phyloP scores from a whole-genome alignment of 2,329 filamentous ascomycete species.

The Alternaria arborescens region DNA sequence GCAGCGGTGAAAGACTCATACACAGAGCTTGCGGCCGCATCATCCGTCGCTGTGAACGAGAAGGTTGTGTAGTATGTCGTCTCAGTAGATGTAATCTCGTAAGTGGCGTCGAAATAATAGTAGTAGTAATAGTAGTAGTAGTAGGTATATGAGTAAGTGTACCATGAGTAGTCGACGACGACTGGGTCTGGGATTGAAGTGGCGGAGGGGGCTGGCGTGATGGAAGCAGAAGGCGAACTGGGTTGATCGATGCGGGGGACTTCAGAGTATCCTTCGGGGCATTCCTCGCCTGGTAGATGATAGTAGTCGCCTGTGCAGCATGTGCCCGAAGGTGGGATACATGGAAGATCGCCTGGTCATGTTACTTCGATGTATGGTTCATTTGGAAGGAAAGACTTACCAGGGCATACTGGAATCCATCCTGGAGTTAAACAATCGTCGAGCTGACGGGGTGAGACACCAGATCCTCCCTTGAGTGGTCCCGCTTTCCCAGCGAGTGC shows the following conservation, averaged over 20 bases:
- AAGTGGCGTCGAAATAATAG: not conserved
- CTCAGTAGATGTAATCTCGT: conserved; percentile 1
- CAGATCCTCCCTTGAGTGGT: not conserved
- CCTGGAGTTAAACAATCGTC: not conserved
- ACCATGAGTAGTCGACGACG: not conserved
- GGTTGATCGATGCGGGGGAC: not conserved
- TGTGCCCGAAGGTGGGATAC: not conserved
- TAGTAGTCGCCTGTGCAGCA: conserved; percentile 6
- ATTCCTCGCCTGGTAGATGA: not conserved
- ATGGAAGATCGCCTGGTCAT: conserved; percentile 1
- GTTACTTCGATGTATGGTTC: not conserved
- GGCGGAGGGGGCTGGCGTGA: not conserved
- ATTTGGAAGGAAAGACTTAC: not conserved
- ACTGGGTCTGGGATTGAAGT: not conserved
- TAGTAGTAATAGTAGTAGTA: conserved; percentile 3
- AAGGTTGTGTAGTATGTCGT: conserved; percentile 1
- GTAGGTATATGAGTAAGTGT: conserved; percentile 1
- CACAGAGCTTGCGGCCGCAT: not conserved
- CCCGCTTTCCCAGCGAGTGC: not conserved
- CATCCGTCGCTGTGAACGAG: not conserved
- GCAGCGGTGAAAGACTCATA: not conserved
- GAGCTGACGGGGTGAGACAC: conserved; percentile 3
- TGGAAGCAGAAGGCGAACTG: not conserved
- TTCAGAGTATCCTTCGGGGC: conserved; percentile 1
- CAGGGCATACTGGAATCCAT: conserved; percentile 6